Conservation (phyloP, 495 filamentous ascomycete genomes). For the Neurospora sp. region DNA sequence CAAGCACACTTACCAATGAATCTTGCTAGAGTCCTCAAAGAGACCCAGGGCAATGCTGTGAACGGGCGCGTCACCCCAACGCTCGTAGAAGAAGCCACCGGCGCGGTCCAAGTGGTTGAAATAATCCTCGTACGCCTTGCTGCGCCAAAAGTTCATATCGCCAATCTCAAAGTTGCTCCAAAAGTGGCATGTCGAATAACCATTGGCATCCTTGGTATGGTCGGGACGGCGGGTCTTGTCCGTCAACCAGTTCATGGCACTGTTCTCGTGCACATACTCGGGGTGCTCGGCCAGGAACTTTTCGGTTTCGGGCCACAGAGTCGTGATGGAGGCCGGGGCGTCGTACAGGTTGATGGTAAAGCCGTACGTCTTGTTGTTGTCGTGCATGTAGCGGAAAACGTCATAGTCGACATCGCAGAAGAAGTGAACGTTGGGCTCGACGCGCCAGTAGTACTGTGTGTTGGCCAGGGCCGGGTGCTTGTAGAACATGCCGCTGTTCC, state of each 20-base stretch:
- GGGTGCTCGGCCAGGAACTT: conserved; percentile 82
- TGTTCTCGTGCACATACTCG: conserved; percentile 70
- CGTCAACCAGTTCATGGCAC: conserved; percentile 77
- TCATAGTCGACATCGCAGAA: conserved; percentile 99
- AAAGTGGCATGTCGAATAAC: conserved; percentile 99
- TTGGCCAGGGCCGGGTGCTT: conserved; percentile 80
- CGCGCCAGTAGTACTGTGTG: conserved; percentile 94
- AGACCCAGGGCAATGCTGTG: conserved; percentile 91
- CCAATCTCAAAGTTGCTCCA: conserved; percentile 99
- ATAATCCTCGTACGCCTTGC: conserved; percentile 84
- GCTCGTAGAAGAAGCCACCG: conserved; percentile 97
- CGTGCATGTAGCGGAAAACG: conserved; percentile 95
- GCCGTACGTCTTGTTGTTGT: conserved; percentile 96
- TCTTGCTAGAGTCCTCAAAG: conserved; percentile 80
- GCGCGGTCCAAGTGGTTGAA: conserved; percentile 92
- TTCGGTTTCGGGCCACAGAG: conserved; percentile 89
- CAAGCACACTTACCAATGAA: conserved; percentile 72
- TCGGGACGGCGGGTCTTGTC: conserved; percentile 69
- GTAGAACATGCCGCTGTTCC: conserved; percentile 98
- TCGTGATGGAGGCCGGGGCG: conserved; percentile 69
- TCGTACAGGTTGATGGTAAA: conserved; percentile 99
- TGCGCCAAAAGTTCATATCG: conserved; percentile 90
- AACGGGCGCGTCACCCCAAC: conserved; percentile 97
- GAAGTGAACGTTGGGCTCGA: conserved; percentile 98
- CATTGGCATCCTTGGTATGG: conserved; percentile 68